Evolutionary conservation across 176 grass and related monocot genomes (phyloP), one percentile per base, ranked within the genome.

Genomic region (Oryza rufipogon): DNA sequence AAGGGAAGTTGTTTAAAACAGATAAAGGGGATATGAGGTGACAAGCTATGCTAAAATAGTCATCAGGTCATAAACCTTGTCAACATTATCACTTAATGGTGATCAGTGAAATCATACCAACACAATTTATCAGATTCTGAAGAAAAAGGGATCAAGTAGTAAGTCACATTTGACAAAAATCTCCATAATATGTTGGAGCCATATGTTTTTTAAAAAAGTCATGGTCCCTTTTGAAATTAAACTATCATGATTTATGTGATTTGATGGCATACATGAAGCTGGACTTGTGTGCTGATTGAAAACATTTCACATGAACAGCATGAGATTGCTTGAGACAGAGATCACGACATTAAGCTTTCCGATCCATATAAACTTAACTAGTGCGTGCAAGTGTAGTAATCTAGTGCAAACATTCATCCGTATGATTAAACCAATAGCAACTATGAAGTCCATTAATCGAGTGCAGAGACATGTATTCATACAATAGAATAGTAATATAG

Each of bases 91-190:
- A 13, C 14, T 45, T 22, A 23, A 28, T 48, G n/a, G 11, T 26
- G 71, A 73, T 34, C 25, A 83, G 17, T 73, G 80, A 34, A 74
- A 74, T 12, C 64, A 51, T 16, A 30, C 41, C 25, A 73, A 74
- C 39, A 83, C 30, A 82, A 63, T 80, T 64, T 52, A 48, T 38
- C 30, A 83, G 26, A 49, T 15, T 83, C 58, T 26, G 4, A 75
- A 22, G n/a, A 22, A 51, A 33, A 6, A 47, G 25, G 1, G 46
- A 73, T 11, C 42, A 66, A 30, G 65, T 19, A 34, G 11, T 30
- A 19, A 61, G 11, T 46, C 42, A 60, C 41, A 0, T 15, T 70
- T 64, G 14, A 49, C n/a, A 42, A 23, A 84, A 19, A 28, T 19
- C 30, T 32, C 30, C 30, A 9, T 1, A 70, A 46, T 61, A 47